These are phyloP conservation scores for Chalciporus sphaerocephalus DNA, from an alignment of 768 basidiomycete species.

Conservation along the genomic window DNA sequence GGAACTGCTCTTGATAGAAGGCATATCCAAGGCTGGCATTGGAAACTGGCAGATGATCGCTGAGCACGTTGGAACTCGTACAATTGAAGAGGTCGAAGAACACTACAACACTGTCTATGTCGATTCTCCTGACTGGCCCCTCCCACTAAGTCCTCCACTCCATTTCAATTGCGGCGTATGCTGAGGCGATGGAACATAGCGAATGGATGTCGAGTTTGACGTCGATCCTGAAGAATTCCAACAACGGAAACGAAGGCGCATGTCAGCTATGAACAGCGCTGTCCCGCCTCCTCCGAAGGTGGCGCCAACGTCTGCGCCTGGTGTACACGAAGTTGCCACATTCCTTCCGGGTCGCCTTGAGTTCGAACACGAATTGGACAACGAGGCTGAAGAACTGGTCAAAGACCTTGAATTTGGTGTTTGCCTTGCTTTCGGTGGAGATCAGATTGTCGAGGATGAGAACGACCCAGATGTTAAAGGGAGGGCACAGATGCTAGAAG, in stretches of 20 bases:
- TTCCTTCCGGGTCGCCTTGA: conserved; percentile 97
- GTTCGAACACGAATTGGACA: conserved; percentile 96
- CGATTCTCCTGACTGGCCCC: conserved; percentile 71
- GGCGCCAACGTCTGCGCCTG: conserved; percentile 84
- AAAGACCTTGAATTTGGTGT: conserved; percentile 96
- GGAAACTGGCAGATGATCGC: conserved; percentile 98
- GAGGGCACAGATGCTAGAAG: conserved; percentile 39
- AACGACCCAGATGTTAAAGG: conserved; percentile 70
- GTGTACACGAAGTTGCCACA: conserved; percentile 85
- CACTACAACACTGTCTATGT: conserved; percentile 86
- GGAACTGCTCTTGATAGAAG: conserved; percentile 86
- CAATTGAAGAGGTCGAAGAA: conserved; percentile 87
- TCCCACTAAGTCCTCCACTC: conserved; percentile 55
- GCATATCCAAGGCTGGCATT: conserved; percentile 79
- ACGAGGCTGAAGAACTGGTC: conserved; percentile 92
- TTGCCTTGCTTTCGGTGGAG: conserved; percentile 82
- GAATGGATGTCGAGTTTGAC: conserved; percentile 58
- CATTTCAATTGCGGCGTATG: conserved; percentile 8
- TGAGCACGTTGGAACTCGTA: conserved; percentile 89
- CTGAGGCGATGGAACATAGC: conserved; percentile 8
- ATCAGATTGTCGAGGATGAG: conserved; percentile 72
- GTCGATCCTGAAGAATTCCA: conserved; percentile 82
- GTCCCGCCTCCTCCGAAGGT: conserved; percentile 59
- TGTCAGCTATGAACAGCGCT: conserved; percentile 70
- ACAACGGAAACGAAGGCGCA: conserved; percentile 80